A percentile compares a stretch with the other conserved stretches of the same genome.
These are phyloP conservation scores for Echinochloa phyllopogon DNA, from an alignment of 176 grass and related monocot species.

Conservation along the genomic window DNA sequence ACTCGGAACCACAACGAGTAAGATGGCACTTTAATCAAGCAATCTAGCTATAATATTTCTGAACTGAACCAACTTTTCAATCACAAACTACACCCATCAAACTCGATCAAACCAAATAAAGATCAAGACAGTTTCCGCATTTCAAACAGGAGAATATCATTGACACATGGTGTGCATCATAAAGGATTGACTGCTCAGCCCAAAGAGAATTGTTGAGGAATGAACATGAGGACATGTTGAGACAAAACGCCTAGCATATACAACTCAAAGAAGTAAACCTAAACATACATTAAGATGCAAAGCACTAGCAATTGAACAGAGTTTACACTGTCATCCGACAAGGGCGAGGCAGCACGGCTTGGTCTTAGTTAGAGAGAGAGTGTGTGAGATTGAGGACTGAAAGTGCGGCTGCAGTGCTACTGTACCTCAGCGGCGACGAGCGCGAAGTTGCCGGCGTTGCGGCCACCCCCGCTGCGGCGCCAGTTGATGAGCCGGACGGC, in stretches of 20 bases:
- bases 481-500: conserved; percentile 84
- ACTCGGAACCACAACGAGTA: conserved; percentile 7
- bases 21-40: not conserved
- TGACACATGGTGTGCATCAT: not conserved
- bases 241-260: conserved; percentile 5
- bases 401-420: not conserved
- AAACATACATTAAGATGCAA: not conserved
- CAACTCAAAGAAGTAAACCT: conserved; percentile 9
- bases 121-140: not conserved
- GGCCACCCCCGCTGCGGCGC: conserved; percentile 63
- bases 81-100: conserved; percentile 2
- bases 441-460: conserved; percentile 88
- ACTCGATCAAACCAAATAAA: conserved; percentile 6
- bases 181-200: not conserved
- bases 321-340: not conserved
- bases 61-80: conserved; percentile 4
- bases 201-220: not conserved
- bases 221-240: not conserved
- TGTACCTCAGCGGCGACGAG: conserved; percentile 87
- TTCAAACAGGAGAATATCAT: not conserved
- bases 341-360: not conserved
- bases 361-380: not conserved
- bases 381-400: not conserved
- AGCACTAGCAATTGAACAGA: not conserved
- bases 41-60: conserved; percentile 9